Base-by-base conservation (phyloP, 2,329 filamentous ascomycete genomes). In the Colletotrichum scovillei region DNA sequence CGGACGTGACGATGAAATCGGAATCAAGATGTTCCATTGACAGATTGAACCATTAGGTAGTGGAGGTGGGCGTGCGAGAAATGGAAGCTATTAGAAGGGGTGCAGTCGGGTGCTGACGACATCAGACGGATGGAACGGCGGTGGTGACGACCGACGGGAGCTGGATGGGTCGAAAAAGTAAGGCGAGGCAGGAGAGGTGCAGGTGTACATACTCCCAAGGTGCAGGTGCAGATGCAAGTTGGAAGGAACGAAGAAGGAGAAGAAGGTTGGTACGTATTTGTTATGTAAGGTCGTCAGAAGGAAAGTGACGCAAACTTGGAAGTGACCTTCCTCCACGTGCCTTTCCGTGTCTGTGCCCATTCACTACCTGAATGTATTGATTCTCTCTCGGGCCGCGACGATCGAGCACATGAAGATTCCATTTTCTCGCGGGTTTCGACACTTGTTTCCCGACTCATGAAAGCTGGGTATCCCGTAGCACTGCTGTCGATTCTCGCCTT, bases 61-160 rank as follows among this genome's bases (percentile, higher is more conserved):
- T 42, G 46, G 32, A 53, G 24, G 30, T 65, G 35, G 12, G 52
- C 24, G 4, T 46, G 32, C 24, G 32, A 38, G 2, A 69, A 22
- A 12, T 35, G 32, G 32, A 35, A 69, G 24, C 28, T 53, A 35
- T 35, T 35, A 57, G 66, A 69, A 53, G 60, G 32, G 59, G 59
- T 69, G 63, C 55, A 56, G 38, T 35, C 32, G 32, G 32, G 11
- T 60, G 66, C 66, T 65, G 67, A 60, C 66, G 66, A 73, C 67
- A 70, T 73, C 24, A 56, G 71, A 73, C 56, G 42, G 42, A 49
- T 49, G 67, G 68, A 60, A 57, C 67, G 60, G 67, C 60, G 60
- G 67, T 57, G 70, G 57, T 56, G 28, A 46, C 59, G 53, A 49
- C 32, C 5, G 2, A 35, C 32, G 32, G 32, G 32, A 32, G 66